Conservation (phyloP, 225 moss, liverwort and hornwort species). For the Pseudisothecium myosuroides region DNA sequence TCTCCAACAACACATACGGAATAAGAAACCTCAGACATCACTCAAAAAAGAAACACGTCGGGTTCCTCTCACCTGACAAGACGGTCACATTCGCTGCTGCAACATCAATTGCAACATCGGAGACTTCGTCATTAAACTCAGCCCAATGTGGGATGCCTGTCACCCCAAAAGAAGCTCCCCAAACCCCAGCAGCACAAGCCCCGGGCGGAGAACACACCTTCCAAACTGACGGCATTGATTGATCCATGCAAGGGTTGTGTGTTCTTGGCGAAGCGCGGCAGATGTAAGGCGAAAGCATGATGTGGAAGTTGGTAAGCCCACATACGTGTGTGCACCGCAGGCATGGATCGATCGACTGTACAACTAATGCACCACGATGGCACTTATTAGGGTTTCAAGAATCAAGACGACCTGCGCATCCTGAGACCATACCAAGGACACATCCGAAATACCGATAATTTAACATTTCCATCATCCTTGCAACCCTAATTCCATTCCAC, state of each 20-base stretch:
- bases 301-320: background rate
- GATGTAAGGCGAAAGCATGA: background rate
- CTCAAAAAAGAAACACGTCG: background rate
- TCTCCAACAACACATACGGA: background rate
- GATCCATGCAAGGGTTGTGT: background rate
- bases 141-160: background rate
- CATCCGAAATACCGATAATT: background rate
- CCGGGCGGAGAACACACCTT: background rate
- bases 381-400: background rate
- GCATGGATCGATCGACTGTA: background rate
- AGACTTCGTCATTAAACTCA: background rate
- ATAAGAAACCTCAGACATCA: background rate
- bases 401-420: background rate
- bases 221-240: background rate
- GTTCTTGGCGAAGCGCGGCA: background rate
- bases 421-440: background rate
- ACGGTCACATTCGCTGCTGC: background rate
- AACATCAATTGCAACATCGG: background rate
- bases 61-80: background rate
- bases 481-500: background rate
- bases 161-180: background rate
- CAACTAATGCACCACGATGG: background rate
- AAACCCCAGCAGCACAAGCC: background rate
- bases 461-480: background rate
- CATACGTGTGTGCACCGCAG: constrained; percentile 3